Base-by-base conservation (phyloP, 805 yeast species). In the Saccharomycopsis oosterbeekiorum region DNA sequence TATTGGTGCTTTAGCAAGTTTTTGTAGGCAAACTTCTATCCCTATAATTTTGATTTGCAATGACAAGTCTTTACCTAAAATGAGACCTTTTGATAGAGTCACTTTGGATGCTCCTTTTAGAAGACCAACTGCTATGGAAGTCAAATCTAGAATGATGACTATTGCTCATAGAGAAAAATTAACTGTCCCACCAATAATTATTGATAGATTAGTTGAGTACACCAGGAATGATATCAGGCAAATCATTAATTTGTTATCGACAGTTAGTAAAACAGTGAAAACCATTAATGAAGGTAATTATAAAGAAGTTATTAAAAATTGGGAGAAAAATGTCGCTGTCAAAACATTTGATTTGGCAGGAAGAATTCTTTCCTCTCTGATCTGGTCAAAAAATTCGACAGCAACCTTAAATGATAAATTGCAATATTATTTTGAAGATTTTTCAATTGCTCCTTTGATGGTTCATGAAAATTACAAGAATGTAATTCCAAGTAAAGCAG, bases 11-110 rank as follows among this genome's bases (percentile, higher is more conserved):
- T 79, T 94, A 73, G 90, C 97, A 0, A 84, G 86, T 50, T 86
- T 89, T 67, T 92, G 97, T 70, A 80, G 86, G 53, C 85, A 84
- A 58, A 91, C 98, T 0, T 80, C 84, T 54, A 89, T 93, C 67
- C 99, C 99, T 15, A 81, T 94, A 76, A 91, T 94, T 62, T 78
- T 93, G 59, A 92, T 94, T 64, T 93, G 98, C 76, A 94, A 94
- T 74, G 99, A 94, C 71, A 86, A 88, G 67, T 82, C 89, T 17
- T 77, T 89, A 62, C 98, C 97, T 0, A 94, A 94, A 70, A 93
- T 94, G 98, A 80, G 97, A 69, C 94, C 97, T 0, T 93, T 94
- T 70, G 99, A 94, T 71, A 79, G 87, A 64, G 87, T 84, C 17
- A 84, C 94, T 4, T 79, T 80, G 64, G 96, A 91, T 66, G 69